Base-by-base conservation (phyloP, 345 rosid species). In the Gossypium stocksii region DNA sequence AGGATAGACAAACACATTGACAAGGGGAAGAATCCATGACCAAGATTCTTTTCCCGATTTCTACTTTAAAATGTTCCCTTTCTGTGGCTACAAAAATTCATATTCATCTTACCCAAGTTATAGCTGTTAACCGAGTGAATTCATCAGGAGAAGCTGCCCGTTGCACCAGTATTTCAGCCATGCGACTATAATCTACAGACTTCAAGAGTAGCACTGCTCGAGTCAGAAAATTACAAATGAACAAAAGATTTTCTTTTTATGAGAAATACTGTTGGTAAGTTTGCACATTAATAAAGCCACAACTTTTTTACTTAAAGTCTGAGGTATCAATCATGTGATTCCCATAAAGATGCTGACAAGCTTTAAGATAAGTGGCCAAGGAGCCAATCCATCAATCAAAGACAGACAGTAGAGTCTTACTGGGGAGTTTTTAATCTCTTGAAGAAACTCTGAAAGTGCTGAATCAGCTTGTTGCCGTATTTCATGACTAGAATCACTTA, bases 131-230 rank as follows among this genome's bases (percentile, higher is more conserved):
- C 73, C 99, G 91, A 73, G 99, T 96, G 76, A 96, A 96, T 81
- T 93, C 98, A 88, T 96, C 99, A 70, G 85, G 70, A 82, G 98
- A 88, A 81, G 90, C 87, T 76, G 97, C 99, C 83, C 99, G 91
- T 84, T 83, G 91, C 83, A 96, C 98, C 87, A 96, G 83, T 81
- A 96, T 96, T 84, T 96, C 97, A 78, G 99, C 97, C 99, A 96
- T 96, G 76, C 99, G 98, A 83, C 98, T 93, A 89, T 96, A 96
- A 91, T 96, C 99, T 93, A 93, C 99, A 93, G 99, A 96, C 99
- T 96, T 91, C 88, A 90, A 90, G 84, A 93, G 89, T 82, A 87
- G 86, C 86, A 95, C 91, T 86, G 91, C 83, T 86, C 77, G 83
- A 88, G 93, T 92, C 90, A 94, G 94, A 85, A 86, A 89, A 87